phyloP scores from a whole-genome alignment of 805 yeast species.

The Jamesozyma jinghongensis region DNA sequence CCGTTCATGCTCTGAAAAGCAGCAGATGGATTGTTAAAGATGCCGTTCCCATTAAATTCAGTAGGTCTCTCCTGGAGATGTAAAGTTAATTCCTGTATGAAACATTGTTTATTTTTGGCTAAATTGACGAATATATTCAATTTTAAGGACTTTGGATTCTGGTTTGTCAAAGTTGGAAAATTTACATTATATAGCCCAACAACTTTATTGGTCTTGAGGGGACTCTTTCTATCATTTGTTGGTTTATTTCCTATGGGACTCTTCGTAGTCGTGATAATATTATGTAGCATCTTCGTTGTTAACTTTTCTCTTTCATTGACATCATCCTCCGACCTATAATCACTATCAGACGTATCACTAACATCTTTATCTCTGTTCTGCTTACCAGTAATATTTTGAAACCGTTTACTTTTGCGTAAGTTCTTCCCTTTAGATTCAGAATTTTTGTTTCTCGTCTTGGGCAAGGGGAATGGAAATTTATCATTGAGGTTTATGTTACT shows the following conservation, averaged over 20 bases:
- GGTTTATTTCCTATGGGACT: background rate
- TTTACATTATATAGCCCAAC: slow-evolving; percentile 22
- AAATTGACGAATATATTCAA: slow-evolving; percentile 24
- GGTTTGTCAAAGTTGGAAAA: slow-evolving; percentile 23
- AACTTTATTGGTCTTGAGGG: slow-evolving; percentile 7
- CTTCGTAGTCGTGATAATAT: background rate
- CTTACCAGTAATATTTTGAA: slow-evolving; percentile 7
- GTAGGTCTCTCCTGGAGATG: slow-evolving; percentile 9
- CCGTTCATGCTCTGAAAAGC: background rate
- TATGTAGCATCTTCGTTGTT: background rate
- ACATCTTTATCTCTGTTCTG: background rate
- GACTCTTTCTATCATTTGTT: background rate
- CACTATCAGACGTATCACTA: background rate
- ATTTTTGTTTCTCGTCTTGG: background rate
- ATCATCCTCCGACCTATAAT: background rate
- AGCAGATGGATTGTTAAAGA: background rate
- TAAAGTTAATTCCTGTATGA: slow-evolving; percentile 19
- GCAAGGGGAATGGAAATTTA: background rate
- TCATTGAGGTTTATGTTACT: background rate
- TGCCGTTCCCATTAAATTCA: slow-evolving; percentile 1
- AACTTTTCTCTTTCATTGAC: background rate
- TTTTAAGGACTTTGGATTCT: slow-evolving; percentile 23
- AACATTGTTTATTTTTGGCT: slow-evolving; percentile 18
- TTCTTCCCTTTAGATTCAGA: background rate
- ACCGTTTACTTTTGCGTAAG: slow-evolving; percentile 12